Evolutionary conservation across 2,329 filamentous ascomycete genomes (phyloP).

Genomic region (Lasiodiplodia sp.): DNA sequence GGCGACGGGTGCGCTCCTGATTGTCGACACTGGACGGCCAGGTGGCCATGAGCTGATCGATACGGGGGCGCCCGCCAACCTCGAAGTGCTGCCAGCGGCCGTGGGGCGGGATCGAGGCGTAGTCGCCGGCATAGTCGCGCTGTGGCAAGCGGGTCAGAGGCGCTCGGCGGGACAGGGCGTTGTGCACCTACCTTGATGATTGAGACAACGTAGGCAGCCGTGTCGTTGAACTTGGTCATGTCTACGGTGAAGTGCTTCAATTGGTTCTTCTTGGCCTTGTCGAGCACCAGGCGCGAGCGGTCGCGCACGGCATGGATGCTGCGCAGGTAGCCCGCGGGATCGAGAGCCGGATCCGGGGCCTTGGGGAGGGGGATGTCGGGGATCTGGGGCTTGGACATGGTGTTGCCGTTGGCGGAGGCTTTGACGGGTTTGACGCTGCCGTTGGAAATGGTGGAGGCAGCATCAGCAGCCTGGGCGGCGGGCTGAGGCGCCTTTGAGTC

Average conservation of each 20-base stretch:
- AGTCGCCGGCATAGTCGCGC: slow-evolving; percentile 75
- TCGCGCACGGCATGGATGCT: slow-evolving; percentile 90
- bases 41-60: slow-evolving; percentile 73
- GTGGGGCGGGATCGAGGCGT: slow-evolving; percentile 81
- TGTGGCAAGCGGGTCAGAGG: slow-evolving; percentile 41
- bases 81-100: slow-evolving; percentile 85
- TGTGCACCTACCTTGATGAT: slow-evolving; percentile 81
- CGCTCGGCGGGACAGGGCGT: slow-evolving; percentile 1
- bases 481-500: slow-evolving; percentile 48
- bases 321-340: slow-evolving; percentile 88
- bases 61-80: slow-evolving; percentile 77
- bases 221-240: slow-evolving; percentile 81
- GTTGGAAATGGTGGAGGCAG: slow-evolving; percentile 54
- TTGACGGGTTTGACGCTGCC: slow-evolving; percentile 58
- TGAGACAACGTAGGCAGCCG: slow-evolving; percentile 85
- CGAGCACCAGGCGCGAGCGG: slow-evolving; percentile 73
- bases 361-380: slow-evolving; percentile 82
- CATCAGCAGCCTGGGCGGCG: slow-evolving; percentile 36
- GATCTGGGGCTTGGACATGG: slow-evolving; percentile 55
- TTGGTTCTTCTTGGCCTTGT: slow-evolving; percentile 78
- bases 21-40: slow-evolving; percentile 74
- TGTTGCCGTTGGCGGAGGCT: slow-evolving; percentile 47
- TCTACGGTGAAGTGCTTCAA: slow-evolving; percentile 90
- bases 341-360: slow-evolving; percentile 84
- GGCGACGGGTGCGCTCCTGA: slow-evolving; percentile 74